These are phyloP conservation scores for Gastrolobium bilobum DNA, from an alignment of 306 rosid species.

Conservation along the genomic window DNA sequence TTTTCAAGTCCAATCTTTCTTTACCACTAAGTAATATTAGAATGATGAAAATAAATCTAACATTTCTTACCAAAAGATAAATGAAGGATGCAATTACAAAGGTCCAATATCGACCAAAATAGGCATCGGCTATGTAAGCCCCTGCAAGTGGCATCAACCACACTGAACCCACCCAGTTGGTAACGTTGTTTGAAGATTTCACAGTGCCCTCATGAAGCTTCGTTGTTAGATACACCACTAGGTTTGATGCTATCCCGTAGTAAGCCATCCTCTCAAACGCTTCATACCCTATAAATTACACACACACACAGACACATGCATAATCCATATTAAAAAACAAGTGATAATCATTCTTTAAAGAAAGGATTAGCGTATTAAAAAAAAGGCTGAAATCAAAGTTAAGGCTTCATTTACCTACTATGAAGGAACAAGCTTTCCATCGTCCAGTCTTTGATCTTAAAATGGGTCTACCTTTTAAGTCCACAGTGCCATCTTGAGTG, in stretches of 20 bases:
- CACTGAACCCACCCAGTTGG: constrained; percentile 76
- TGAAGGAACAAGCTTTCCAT: constrained; percentile 60
- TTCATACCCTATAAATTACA: constrained; percentile 61
- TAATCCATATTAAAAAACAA: not conserved
- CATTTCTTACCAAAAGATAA: constrained; percentile 62
- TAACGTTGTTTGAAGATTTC: constrained; percentile 69
- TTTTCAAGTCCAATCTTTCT: not conserved
- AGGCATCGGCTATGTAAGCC: constrained; percentile 75
- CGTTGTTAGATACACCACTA: constrained; percentile 68
- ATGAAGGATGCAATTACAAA: constrained; percentile 67
- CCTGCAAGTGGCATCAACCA: constrained; percentile 76
- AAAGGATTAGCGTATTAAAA: not conserved
- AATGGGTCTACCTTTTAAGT: constrained; percentile 53
- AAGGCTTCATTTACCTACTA: constrained; percentile 49
- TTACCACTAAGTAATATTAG: not conserved
- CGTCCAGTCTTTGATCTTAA: constrained; percentile 55
- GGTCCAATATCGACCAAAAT: constrained; percentile 78
- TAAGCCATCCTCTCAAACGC: constrained; percentile 92
- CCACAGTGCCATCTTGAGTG: constrained; percentile 58
- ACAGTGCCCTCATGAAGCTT: constrained; percentile 87
- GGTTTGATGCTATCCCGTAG: constrained; percentile 73
- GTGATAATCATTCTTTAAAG: not conserved
- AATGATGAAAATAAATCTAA: constrained; percentile 18
- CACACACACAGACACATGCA: not conserved
- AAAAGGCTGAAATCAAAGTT: not conserved